A percentile compares a stretch with the other conserved stretches of the same genome.
Conservation (phyloP, 116 monocot genomes). For the Phalaenopsis hybrid region DNA sequence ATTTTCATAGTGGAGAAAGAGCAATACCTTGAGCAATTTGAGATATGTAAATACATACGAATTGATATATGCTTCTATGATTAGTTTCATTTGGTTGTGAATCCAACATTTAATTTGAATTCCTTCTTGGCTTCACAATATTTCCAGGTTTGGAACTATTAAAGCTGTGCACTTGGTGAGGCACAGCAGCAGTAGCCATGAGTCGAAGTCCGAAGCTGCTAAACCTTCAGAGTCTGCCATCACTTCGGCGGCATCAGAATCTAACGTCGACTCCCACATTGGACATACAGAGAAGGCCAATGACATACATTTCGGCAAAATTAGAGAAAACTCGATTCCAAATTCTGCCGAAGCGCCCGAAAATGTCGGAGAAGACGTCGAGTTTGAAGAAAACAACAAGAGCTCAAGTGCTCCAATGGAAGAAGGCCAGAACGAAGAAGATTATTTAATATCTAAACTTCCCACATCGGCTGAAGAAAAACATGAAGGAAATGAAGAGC, state of each 20-base stretch:
- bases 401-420: constrained; percentile 7
- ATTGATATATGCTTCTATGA: background rate
- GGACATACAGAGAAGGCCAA: constrained; percentile 8
- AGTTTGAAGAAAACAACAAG: no score
- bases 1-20: no score
- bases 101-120: no score
- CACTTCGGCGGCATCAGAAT: constrained; percentile 6
- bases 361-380: constrained; percentile 4
- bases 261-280: background rate
- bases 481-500: constrained; percentile 5
- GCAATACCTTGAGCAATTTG: no score
- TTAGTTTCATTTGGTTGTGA: background rate
- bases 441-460: constrained; percentile 1
- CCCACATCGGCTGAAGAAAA: constrained; percentile 9
- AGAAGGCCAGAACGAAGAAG: background rate
- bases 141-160: constrained; percentile 81
- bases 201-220: background rate
- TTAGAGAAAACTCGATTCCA: background rate
- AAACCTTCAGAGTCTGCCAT: constrained; percentile 14
- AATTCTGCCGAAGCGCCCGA: constrained; percentile 3
- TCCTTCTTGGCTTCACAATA: no score
- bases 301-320: background rate
- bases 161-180: constrained; percentile 68
- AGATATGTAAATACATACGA: no score
- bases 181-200: background rate